phyloP scores from a whole-genome alignment of 371 early-diverging fungal species.

The Syncephalastrum racemosum region DNA sequence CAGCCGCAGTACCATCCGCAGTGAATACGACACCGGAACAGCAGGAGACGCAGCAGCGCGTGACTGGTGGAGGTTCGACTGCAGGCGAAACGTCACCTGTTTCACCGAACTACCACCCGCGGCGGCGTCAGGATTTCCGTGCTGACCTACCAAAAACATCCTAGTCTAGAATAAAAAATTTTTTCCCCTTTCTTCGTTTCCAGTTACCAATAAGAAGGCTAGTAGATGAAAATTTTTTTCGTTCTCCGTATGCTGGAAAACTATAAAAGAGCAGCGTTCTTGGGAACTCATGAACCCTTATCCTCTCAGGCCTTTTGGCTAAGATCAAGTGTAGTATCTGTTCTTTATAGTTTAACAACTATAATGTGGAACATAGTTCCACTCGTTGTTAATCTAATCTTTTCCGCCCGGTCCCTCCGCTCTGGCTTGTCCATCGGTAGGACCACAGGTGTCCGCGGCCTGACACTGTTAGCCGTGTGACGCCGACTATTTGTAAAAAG shows the following conservation, averaged over 20 bases:
- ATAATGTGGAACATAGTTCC: conserved; percentile 41
- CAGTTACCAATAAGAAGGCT: too few species aligned
- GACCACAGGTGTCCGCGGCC: conserved; percentile 27
- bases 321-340: conserved; percentile 81
- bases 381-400: conserved; percentile 51
- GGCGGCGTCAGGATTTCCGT: conserved; percentile 6
- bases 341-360: conserved; percentile 71
- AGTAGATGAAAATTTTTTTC: too few species aligned
- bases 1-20: conserved; percentile 1
- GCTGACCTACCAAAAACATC: neutral
- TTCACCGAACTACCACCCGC: conserved; percentile 6
- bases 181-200: too few species aligned
- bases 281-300: conserved; percentile 22
- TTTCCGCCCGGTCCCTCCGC: conserved; percentile 27
- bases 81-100: conserved; percentile 2
- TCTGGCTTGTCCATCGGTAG: conserved; percentile 21
- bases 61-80: too few species aligned
- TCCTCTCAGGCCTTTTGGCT: conserved; percentile 72
- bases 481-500: conserved; percentile 19
- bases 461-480: conserved; percentile 24
- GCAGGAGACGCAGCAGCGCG: too few species aligned
- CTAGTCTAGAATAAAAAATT: too few species aligned
- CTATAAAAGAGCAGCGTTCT: conserved; percentile 17
- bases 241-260: conserved; percentile 3
- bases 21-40: neutral